Conservation (phyloP, 2,329 filamentous ascomycete species). For the Magnaporthiopsis incrustans region DNA sequence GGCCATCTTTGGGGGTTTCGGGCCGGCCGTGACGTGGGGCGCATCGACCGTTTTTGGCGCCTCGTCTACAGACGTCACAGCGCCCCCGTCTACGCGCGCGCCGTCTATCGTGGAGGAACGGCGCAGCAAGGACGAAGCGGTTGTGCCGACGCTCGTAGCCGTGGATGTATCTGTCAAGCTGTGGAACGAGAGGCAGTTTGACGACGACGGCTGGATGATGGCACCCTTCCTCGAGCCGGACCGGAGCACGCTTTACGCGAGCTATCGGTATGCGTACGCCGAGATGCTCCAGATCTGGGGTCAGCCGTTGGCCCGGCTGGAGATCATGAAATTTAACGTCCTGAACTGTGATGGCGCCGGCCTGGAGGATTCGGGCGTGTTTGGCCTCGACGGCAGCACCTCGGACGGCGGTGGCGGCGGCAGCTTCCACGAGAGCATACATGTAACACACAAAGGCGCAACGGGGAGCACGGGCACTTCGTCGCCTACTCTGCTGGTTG, state of each 20-base stretch:
- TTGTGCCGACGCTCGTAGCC: slow-evolving; percentile 35
- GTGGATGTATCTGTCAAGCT: slow-evolving; percentile 45
- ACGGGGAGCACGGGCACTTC: slow-evolving; percentile 15
- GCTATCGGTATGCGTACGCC: slow-evolving; percentile 59
- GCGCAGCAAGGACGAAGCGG: neutral
- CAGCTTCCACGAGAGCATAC: neutral
- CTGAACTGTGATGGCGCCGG: slow-evolving; percentile 33
- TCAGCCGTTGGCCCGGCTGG: slow-evolving; percentile 52
- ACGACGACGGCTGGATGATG: slow-evolving; percentile 59
- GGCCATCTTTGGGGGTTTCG: slow-evolving; percentile 46
- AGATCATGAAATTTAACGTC: slow-evolving; percentile 63
- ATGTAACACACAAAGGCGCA: neutral
- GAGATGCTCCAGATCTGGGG: slow-evolving; percentile 61
- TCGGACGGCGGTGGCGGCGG: neutral
- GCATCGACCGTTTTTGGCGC: slow-evolving; percentile 33
- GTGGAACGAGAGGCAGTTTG: slow-evolving; percentile 57
- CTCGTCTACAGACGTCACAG: slow-evolving; percentile 7
- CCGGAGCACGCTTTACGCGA: slow-evolving; percentile 41
- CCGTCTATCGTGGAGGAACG: slow-evolving; percentile 1
- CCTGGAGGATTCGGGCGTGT: slow-evolving; percentile 14
- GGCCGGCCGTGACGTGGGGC: slow-evolving; percentile 44
- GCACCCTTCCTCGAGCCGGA: slow-evolving; percentile 48
- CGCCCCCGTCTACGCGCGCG: neutral
- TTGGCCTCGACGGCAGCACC: slow-evolving; percentile 14
- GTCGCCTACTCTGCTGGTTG: slow-evolving; percentile 38